Base-by-base conservation (phyloP, 768 basidiomycete genomes). In the Amanita fuliginea region DNA sequence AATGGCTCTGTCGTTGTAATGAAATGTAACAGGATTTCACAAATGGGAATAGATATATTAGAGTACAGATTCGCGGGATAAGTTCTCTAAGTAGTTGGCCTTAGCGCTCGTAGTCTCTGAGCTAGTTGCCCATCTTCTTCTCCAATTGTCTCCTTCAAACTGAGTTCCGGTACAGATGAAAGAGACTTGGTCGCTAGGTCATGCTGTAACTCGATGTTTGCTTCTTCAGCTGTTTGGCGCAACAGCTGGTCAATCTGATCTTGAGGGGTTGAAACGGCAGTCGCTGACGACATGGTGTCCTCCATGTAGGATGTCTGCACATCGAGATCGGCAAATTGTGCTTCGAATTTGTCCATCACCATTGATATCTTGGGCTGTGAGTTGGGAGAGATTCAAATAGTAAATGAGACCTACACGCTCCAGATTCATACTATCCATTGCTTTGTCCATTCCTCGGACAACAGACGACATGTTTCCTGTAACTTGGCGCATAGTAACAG, bases 261-360 rank as follows among this genome's bases (percentile, higher is more conserved):
- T 65, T 97, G 92, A 1, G 96, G 96, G 4, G 90, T 94, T 10
- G 91, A 83, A 35, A 86, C 78, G 16, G 94, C 96, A 2, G 91
- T 95, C 19, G 94, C 91, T 48, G 86, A 78, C 8, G 83, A 81
- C 86, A 99, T 97, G 34, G 93, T 84, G 52, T 92, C 89, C 61
- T 98, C 96, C 92, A 99, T 95, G 67, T 95, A 94, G 4, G 83
- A 86, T 14, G 96, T 95, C 65, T 98, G 95, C 6, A 99, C 96
- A 62, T 98, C 96, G 16, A 99, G 79, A 64, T 98, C 96, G 33
- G 90, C 74, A 69, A 98, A 98, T 57, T 98, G 95, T 4, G 82
- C 56, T 65, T 99, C 96, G 67, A 99, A 99, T 69, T 93, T 98
- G 71, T 98, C 96, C 96, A 99, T 98, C 30, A 99, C 91, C 48